These are phyloP conservation scores for Castanopsis chinensis DNA, from an alignment of 306 rosid genomes.

Conservation along the genomic window DNA sequence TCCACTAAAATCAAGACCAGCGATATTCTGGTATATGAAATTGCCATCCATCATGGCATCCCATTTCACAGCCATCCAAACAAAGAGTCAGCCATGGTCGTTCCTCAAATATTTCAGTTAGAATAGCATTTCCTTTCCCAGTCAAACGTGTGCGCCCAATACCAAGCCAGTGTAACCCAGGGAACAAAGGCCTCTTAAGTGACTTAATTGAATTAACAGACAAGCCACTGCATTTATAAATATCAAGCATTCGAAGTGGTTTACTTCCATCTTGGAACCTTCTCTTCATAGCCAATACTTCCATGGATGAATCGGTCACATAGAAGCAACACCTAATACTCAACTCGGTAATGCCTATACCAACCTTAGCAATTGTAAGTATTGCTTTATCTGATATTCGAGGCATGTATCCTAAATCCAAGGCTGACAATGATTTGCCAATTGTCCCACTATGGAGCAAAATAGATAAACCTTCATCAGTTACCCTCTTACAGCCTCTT, in stretches of 20 bases:
- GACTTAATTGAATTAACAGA: constrained; percentile 15
- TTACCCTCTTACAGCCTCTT: constrained; percentile 26
- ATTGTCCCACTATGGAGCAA: constrained; percentile 26
- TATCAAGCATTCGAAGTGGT: constrained; percentile 28
- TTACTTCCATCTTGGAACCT: constrained; percentile 12
- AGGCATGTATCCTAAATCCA: constrained; percentile 34
- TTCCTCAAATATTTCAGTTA: constrained; percentile 1
- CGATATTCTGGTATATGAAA: constrained; percentile 18
- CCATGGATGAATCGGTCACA: constrained; percentile 24
- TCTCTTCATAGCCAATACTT: constrained; percentile 28
- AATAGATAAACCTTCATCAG: constrained; percentile 28
- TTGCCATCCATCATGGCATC: constrained; percentile 41
- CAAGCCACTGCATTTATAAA: constrained; percentile 24
- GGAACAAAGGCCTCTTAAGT: constrained; percentile 25
- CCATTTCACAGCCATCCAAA: constrained; percentile 34
- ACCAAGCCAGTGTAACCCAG: constrained; percentile 36
- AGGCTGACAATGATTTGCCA: constrained; percentile 18
- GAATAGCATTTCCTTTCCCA: not conserved
- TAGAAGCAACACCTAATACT: constrained; percentile 26
- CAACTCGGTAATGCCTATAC: constrained; percentile 23
- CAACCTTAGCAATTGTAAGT: constrained; percentile 8
- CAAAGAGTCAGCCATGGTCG: constrained; percentile 30
- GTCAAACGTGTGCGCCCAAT: constrained; percentile 19
- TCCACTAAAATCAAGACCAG: not conserved
- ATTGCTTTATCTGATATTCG: constrained; percentile 30